Conservation (phyloP, 345 rosid species). For the Eucalyptus marginata region DNA sequence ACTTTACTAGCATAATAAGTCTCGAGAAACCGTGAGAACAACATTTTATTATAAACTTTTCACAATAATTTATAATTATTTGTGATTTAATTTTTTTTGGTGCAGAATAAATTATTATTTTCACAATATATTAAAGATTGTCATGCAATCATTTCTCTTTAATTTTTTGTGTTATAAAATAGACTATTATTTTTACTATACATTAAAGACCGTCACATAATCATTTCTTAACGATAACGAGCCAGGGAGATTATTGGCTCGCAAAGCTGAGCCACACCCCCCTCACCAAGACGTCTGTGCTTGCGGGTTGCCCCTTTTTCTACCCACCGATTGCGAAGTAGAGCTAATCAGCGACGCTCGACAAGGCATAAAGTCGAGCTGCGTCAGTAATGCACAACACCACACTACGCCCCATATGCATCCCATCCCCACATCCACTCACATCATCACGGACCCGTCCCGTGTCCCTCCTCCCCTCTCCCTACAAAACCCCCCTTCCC, state of each 20-base stretch:
- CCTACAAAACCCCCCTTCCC: not conserved
- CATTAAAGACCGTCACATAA: fast-evolving
- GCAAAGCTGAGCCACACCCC: not conserved
- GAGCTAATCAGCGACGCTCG: not conserved
- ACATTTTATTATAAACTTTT: fast-evolving
- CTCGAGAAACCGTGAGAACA: fast-evolving
- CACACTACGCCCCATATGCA: too few relatives aligned
- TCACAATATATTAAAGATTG: too few relatives aligned
- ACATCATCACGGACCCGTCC: not conserved
- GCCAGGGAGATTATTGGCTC: not conserved
- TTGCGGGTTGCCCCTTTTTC: not conserved
- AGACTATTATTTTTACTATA: fast-evolving
- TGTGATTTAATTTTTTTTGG: fast-evolving
- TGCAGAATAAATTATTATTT: fast-evolving
- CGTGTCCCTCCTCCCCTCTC: not conserved
- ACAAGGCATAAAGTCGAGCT: not conserved
- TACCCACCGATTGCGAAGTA: not conserved
- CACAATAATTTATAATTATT: too few relatives aligned
- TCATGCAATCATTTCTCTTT: fast-evolving
- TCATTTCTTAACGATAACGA: not conserved
- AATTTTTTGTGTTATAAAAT: fast-evolving
- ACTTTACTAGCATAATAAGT: too few relatives aligned
- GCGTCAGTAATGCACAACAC: not conserved
- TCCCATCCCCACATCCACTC: not conserved
- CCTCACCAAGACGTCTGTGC: not conserved